Evolutionary conservation across 768 basidiomycete genomes (phyloP).

Genomic region (Pleurotus ostreatus): DNA sequence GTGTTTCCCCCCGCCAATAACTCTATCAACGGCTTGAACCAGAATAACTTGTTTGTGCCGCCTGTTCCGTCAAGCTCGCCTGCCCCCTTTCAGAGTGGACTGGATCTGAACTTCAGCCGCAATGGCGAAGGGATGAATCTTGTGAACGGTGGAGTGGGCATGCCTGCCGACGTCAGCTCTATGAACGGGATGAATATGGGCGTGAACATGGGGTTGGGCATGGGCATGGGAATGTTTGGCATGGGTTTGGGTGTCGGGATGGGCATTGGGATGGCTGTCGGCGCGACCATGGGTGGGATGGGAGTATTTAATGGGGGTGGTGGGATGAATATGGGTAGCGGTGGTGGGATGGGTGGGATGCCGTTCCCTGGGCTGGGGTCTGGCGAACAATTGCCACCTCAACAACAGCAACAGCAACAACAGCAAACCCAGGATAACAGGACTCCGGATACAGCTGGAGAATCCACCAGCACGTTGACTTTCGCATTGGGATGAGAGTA

Average conservation of each 20-base stretch:
- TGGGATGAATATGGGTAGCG: not conserved
- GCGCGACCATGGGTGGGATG: not conserved
- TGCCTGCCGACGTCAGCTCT: not conserved
- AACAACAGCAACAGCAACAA: constrained; percentile 1
- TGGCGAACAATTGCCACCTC: not conserved
- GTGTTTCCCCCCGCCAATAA: not conserved
- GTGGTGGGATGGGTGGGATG: not conserved
- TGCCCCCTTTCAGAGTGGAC: not conserved
- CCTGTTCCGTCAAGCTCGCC: not conserved
- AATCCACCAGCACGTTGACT: not conserved
- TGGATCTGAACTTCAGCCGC: not conserved
- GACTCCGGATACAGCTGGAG: not conserved
- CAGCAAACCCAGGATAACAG: not conserved
- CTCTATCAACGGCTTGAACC: not conserved
- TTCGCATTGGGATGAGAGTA: constrained; percentile 5
- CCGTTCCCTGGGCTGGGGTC: not conserved
- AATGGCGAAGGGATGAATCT: not conserved
- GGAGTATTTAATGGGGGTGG: not conserved
- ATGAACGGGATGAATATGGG: not conserved
- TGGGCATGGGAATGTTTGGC: constrained; percentile 6
- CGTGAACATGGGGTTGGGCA: constrained; percentile 1
- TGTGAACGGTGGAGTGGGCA: not conserved
- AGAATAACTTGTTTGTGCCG: not conserved
- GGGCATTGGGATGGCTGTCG: constrained; percentile 6
- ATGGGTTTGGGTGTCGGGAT: constrained; percentile 4